Percentiles rank a stretch among this genome's conserved stretches.
Evolutionary conservation across 176 grass and related monocot genomes (phyloP).

Genomic region (Miscanthus lutarioriparius): DNA sequence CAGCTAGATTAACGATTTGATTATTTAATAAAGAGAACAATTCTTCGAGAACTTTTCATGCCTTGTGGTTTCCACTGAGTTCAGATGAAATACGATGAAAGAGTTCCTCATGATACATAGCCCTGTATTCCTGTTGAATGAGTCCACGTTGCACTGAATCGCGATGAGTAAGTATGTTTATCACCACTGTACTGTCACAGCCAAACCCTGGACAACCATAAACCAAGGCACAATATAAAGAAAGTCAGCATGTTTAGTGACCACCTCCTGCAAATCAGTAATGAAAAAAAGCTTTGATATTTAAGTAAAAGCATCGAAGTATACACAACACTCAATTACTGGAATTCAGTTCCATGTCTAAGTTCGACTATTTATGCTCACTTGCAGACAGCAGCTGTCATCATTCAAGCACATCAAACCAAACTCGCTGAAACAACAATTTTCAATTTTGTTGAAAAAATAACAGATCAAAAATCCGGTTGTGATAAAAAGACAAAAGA

Average conservation of each 20-base stretch:
- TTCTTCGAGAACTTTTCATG: constrained; percentile 29
- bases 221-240: constrained; percentile 21
- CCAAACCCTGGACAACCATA: constrained; percentile 67
- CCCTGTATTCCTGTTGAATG: constrained; percentile 95
- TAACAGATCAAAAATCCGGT: not conserved
- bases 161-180: constrained; percentile 90
- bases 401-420: constrained; percentile 10
- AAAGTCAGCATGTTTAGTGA: constrained; percentile 19
- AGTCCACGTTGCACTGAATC: constrained; percentile 71
- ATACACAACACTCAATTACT: not conserved
- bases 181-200: constrained; percentile 71
- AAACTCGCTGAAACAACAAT: not conserved
- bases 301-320: constrained; percentile 9
- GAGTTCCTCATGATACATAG: constrained; percentile 95
- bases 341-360: not conserved
- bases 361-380: not conserved
- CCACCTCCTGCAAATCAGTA: constrained; percentile 3
- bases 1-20: not conserved
- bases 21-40: constrained; percentile 20
- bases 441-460: not conserved
- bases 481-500: not conserved
- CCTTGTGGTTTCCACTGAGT: constrained; percentile 81
- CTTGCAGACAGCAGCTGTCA: not conserved
- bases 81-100: constrained; percentile 69
- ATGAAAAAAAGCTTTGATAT: not conserved